Base-by-base conservation (phyloP, 345 rosid genomes). In the Sisymbrium altissimum region DNA sequence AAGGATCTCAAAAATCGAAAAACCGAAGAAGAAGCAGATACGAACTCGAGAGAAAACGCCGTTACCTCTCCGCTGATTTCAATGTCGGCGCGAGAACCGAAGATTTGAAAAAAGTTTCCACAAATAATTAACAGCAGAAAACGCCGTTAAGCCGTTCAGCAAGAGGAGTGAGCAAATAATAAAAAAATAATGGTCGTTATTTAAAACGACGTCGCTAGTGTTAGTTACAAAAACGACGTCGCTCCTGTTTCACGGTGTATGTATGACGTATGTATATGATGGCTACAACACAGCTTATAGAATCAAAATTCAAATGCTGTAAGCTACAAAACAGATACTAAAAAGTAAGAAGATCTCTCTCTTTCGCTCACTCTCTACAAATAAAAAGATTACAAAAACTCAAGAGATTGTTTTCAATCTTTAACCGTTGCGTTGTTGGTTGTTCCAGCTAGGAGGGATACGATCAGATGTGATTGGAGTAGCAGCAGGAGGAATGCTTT, bases 401-500 rank as follows among this genome's bases (percentile, higher is more conserved):
- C 75, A 54, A 63, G 15, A 15, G 25, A 23, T 23, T 23, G 1
- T 0, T 3, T 6, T 5, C 18, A 38, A 44, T 9, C 54, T 76
- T 76, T 36, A 76, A 64, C 36, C 66, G 56, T 25, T 32, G 19
- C 67, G 76, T 64, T 76, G 73, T 59, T 71, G 73, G 25, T 62
- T 44, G 9, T 18, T 78, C 87, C 88, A 81, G 39, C 46, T 71
- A 0, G 79, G 74, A 23, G 86, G 84, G 32, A 80, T 56, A 7
- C 74, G 83, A 25, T 76, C 70, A 5, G 88, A 81, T 56, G 45
- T 59, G 65, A 54, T 17, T 0, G 82, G 64, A 4, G 83, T 66
- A 39, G 96, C 83, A 74, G 75, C 23, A 3, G 83, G 48, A 3
- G 98, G 92, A 73, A 89, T 61, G 36, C 78, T 56, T 5, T 81